phyloP scores from a whole-genome alignment of 768 basidiomycete species.

The Boletus barrowsii region DNA sequence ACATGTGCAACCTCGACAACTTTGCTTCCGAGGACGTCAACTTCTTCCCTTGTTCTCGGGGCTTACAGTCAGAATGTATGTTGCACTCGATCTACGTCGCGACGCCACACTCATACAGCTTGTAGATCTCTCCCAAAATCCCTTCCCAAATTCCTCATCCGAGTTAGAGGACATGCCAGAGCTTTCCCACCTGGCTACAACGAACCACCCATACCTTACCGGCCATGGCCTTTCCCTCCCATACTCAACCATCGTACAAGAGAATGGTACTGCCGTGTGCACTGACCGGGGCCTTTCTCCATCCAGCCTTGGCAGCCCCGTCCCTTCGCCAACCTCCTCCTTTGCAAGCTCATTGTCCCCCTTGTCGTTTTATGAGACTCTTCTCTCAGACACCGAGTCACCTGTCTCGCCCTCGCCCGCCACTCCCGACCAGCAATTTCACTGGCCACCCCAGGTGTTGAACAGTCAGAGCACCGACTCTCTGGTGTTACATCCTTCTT shows the following conservation, averaged over 20 bases:
- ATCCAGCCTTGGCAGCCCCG: conserved; percentile 10
- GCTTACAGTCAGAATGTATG: conserved; percentile 6
- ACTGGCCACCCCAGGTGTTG: conserved; percentile 2
- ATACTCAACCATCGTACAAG: conserved; percentile 12
- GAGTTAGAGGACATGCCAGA: conserved; percentile 22
- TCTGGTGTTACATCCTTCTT: neutral
- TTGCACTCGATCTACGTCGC: neutral
- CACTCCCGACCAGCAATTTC: conserved; percentile 5
- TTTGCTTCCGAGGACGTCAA: neutral
- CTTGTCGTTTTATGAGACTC: conserved; percentile 6
- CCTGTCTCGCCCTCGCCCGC: conserved; percentile 17
- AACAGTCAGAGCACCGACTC: conserved; percentile 10
- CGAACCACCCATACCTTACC: conserved; percentile 5
- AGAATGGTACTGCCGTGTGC: neutral
- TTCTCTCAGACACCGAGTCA: conserved; percentile 23
- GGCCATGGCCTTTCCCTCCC: conserved; percentile 5
- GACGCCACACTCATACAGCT: conserved; percentile 17
- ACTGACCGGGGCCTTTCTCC: conserved; percentile 9
- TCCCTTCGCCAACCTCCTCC: conserved; percentile 28
- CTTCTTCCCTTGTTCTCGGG: conserved; percentile 1
- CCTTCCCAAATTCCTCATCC: neutral
- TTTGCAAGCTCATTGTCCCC: conserved; percentile 25
- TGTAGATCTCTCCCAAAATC: neutral
- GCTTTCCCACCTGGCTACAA: conserved; percentile 13
- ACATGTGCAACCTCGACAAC: neutral